Conservation (phyloP, 805 yeast genomes). For the Brettanomyces nanus region DNA sequence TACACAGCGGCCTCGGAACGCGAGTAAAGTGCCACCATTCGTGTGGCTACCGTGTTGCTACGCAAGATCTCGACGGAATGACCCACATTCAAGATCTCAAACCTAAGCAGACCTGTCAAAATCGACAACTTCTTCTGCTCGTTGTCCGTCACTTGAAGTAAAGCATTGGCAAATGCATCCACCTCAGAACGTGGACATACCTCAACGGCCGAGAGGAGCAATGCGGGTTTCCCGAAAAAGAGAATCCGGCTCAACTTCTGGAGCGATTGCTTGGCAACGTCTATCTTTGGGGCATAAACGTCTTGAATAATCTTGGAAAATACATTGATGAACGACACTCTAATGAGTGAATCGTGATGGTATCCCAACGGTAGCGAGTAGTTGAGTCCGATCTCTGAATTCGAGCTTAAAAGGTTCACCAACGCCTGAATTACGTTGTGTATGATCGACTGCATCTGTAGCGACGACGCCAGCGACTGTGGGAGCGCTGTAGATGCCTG, state of each 20-base stretch:
- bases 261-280: constrained; percentile 7
- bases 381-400: constrained; percentile 69
- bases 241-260: constrained; percentile 3
- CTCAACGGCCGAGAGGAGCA: constrained; percentile 46
- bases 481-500: not conserved
- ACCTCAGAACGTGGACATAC: constrained; percentile 63
- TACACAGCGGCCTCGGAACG: constrained; percentile 58
- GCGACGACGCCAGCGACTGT: constrained; percentile 9
- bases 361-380: constrained; percentile 74
- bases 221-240: constrained; percentile 25
- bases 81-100: constrained; percentile 53
- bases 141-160: constrained; percentile 43
- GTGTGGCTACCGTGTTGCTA: constrained; percentile 75
- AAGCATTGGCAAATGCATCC: constrained; percentile 59
- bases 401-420: constrained; percentile 62
- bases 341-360: constrained; percentile 54
- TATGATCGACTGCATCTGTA: constrained; percentile 49
- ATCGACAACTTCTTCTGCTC: constrained; percentile 31
- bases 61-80: constrained; percentile 69
- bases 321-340: constrained; percentile 69
- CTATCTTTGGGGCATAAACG: not conserved
- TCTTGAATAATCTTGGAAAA: constrained; percentile 52
- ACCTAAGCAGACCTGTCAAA: constrained; percentile 45
- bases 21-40: constrained; percentile 64
- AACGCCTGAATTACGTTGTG: constrained; percentile 59